Evolutionary conservation across 208 protist species (phyloP).

Genomic region (Acanthamoeba quina): DNA sequence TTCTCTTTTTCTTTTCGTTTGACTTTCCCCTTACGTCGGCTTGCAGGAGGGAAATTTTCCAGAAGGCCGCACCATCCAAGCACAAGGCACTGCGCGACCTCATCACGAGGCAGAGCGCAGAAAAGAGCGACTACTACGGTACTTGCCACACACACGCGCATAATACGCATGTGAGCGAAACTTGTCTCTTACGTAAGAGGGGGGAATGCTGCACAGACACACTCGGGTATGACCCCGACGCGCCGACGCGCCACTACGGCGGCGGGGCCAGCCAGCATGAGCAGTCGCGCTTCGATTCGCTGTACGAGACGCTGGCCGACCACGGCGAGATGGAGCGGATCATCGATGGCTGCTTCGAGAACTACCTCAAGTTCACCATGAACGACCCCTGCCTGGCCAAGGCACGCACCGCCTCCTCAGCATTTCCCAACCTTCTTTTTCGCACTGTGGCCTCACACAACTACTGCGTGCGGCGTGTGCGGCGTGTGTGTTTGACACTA

Average conservation of each 20-base stretch:
- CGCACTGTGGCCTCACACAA: not conserved
- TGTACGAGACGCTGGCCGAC: constrained; percentile 17
- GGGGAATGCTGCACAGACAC: not conserved
- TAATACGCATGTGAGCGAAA: not conserved
- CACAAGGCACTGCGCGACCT: constrained; percentile 7
- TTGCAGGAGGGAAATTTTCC: constrained; percentile 25
- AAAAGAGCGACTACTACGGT: constrained; percentile 33
- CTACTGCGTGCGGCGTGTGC: not conserved
- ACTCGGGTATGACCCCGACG: constrained; percentile 18
- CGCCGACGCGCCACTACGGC: not conserved
- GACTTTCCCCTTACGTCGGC: too few species aligned
- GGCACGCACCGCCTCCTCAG: not conserved
- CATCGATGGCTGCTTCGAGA: constrained; percentile 70
- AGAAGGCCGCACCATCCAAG: not conserved
- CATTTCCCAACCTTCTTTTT: not conserved
- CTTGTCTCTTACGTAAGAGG: not conserved
- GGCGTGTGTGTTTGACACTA: not conserved
- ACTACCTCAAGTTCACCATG: constrained; percentile 61
- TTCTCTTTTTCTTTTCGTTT: not conserved
- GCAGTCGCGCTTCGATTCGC: constrained; percentile 44
- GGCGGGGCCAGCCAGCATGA: not conserved
- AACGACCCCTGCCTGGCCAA: constrained; percentile 59
- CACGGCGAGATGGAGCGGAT: constrained; percentile 63
- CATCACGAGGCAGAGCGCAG: not conserved
- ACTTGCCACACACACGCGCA: not conserved